phyloP scores from a whole-genome alignment of 2,329 filamentous ascomycete species.

The Paecilomyces formosus region DNA sequence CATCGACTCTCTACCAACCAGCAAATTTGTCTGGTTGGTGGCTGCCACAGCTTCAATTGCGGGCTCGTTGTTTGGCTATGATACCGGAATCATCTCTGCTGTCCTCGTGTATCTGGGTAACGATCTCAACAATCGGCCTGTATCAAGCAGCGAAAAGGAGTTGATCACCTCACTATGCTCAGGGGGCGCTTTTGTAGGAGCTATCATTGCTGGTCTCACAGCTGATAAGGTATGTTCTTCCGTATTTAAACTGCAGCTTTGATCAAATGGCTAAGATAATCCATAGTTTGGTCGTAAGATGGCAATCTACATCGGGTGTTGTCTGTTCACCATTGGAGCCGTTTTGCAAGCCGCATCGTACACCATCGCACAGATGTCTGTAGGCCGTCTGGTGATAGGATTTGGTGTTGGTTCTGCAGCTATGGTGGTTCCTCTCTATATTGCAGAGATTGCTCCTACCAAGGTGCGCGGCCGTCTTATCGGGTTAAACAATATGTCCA shows the following conservation, averaged over 20 bases:
- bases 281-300: slow-evolving; percentile 43
- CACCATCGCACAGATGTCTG: slow-evolving; percentile 56
- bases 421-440: slow-evolving; percentile 75
- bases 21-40: slow-evolving; percentile 32
- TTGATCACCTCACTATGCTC: slow-evolving; percentile 47
- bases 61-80: background rate
- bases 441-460: slow-evolving; percentile 69
- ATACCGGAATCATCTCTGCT: background rate
- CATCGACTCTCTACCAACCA: slow-evolving; percentile 33
- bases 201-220: slow-evolving; percentile 28
- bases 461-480: slow-evolving; percentile 57
- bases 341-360: slow-evolving; percentile 56
- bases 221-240: slow-evolving; percentile 21
- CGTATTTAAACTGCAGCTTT: background rate
- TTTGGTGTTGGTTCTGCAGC: slow-evolving; percentile 75
- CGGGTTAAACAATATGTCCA: slow-evolving; percentile 39
- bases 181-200: slow-evolving; percentile 41
- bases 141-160: slow-evolving; percentile 41
- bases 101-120: slow-evolving; percentile 7
- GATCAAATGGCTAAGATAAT: background rate
- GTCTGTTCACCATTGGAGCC: slow-evolving; percentile 63
- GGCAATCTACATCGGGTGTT: slow-evolving; percentile 64
- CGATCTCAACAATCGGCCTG: slow-evolving; percentile 32
- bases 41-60: slow-evolving; percentile 22
- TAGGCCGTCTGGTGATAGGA: slow-evolving; percentile 68